Evolutionary conservation across 164 flowering plant species (phyloP).

Genomic region (Tinospora cordifolia): DNA sequence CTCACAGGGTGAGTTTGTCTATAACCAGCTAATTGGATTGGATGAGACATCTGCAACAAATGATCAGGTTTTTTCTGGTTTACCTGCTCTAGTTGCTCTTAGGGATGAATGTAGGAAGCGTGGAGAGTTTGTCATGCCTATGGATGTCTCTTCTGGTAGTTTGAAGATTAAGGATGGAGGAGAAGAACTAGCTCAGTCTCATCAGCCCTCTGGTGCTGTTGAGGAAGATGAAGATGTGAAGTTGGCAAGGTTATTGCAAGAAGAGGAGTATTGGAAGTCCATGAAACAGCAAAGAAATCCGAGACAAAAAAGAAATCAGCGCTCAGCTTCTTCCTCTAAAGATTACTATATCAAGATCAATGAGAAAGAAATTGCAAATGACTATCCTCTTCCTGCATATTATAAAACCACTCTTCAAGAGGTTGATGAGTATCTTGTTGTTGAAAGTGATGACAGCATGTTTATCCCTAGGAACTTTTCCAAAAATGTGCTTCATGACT

Average conservation of each 20-base stretch:
- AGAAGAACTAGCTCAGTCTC: conserved; percentile 11
- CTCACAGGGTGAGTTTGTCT: conserved; percentile 77
- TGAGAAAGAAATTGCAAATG: conserved; percentile 92
- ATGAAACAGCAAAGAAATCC: conserved; percentile 46
- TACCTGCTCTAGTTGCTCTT: conserved; percentile 59
- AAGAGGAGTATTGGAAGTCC: conserved; percentile 64
- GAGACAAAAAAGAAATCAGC: conserved; percentile 26
- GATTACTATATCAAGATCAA: conserved; percentile 73
- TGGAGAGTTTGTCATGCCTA: conserved; percentile 11
- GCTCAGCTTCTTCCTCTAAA: conserved; percentile 25
- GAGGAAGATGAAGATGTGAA: conserved; percentile 68
- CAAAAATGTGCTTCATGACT: conserved; percentile 73
- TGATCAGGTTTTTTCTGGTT: conserved; percentile 40
- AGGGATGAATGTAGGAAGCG: conserved; percentile 46
- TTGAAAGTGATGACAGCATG: conserved; percentile 44
- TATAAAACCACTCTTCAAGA: conserved; percentile 55
- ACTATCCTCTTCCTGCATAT: conserved; percentile 85
- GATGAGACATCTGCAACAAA: conserved; percentile 52
- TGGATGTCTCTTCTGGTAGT: conserved; percentile 20
- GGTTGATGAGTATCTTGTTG: conserved; percentile 65
- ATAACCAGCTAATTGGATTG: conserved; percentile 70
- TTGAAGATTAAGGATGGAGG: conserved; percentile 26
- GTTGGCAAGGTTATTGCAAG: conserved; percentile 64
- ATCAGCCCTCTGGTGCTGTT: conserved; percentile 10
- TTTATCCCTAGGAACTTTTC: conserved; percentile 53